Evolutionary conservation across 2,329 filamentous ascomycete genomes (phyloP), one percentile per base, ranked within the genome.

Genomic region (Bimuria novae-zelandiae): DNA sequence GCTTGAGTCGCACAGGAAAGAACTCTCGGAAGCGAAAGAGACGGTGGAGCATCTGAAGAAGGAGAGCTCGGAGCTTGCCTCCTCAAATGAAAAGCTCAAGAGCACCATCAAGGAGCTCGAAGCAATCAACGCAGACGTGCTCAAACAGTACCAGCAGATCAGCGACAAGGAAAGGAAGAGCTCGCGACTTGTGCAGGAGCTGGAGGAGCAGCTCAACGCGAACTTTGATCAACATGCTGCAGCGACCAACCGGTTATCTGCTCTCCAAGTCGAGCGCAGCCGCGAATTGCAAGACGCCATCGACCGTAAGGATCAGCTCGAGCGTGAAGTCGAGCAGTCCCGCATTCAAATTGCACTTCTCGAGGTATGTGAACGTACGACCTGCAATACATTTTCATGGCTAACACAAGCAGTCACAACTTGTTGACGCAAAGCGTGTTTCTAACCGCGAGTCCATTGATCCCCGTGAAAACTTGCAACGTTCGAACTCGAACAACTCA

Each of bases 201-300:
- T 99, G 4, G 94, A 99, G 75, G 93, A 97, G 65, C 94, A 99
- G 74, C 85, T 99, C 49, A 92, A 93, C 69, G 90, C 84, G 71
- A 97, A 94, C 76, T 99, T 92, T 75, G 94, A 99, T 68, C 90
- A 96, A 71, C 92, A 93, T 55, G 90, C 97, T 69, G 80, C 85
- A 54, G 87, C 88, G 11, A 92, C 85, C 73, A 96, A 96, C 76
- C 87, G 93, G 49, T 79, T 97, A 48, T 97, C 92, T 47, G 87
- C 89, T 55, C 72, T 80, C 49, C 78, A 81, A 55, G 74, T 70
- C 2, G 79, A 80, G 64, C 71, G 74, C 22, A 75, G 74, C 32
- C 65, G 72, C 12, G 74, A 79, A 54, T 67, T 77, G 5, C 72
- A 77, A 49, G 72, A 76, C 36, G 70, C 68, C 1, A 60, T 75